Evolutionary conservation across 139 green algal species (phyloP).

Genomic region (Deuterostichococcus epilithicus): DNA sequence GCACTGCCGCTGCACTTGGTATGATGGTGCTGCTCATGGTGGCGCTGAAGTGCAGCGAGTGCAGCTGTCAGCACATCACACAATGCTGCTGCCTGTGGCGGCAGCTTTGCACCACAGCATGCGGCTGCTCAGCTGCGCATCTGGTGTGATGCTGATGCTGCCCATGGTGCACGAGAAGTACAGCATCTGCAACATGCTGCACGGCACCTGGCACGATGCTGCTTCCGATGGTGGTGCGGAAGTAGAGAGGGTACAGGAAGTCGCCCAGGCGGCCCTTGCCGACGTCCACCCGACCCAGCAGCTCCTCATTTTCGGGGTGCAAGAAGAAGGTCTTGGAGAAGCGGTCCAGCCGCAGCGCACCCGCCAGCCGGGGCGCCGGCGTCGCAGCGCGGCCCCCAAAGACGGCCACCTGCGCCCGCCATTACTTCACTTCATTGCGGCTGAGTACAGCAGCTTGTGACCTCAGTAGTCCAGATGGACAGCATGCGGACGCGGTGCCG

Average conservation of each 20-base stretch:
- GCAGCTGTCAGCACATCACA: too few species aligned
- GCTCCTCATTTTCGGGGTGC: conserved; percentile 60
- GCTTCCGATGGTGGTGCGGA: neutral
- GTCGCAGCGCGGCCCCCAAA: conserved; percentile 13
- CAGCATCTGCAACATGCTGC: neutral
- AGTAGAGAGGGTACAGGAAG: conserved; percentile 22
- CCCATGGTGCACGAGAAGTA: neutral
- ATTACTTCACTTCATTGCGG: too few species aligned
- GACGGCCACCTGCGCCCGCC: neutral
- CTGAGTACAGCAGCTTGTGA: too few species aligned
- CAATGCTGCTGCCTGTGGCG: too few species aligned
- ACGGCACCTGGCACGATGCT: neutral
- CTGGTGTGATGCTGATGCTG: conserved; percentile 5
- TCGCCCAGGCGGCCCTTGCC: conserved; percentile 12
- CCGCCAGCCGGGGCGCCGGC: neutral
- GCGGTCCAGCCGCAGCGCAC: neutral
- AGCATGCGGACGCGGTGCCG: too few species aligned
- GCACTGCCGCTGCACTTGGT: too few species aligned
- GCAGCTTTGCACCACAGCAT: too few species aligned
- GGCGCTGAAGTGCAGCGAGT: too few species aligned
- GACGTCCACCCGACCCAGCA: conserved; percentile 39
- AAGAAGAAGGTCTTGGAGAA: conserved; percentile 37
- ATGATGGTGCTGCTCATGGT: too few species aligned
- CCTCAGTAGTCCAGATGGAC: too few species aligned
- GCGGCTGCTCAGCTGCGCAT: too few species aligned